Evolutionary conservation across 73 alveolate genomes (phyloP), one percentile per base, ranked within the genome.

Genomic region (Paramecium sonneborni): DNA sequence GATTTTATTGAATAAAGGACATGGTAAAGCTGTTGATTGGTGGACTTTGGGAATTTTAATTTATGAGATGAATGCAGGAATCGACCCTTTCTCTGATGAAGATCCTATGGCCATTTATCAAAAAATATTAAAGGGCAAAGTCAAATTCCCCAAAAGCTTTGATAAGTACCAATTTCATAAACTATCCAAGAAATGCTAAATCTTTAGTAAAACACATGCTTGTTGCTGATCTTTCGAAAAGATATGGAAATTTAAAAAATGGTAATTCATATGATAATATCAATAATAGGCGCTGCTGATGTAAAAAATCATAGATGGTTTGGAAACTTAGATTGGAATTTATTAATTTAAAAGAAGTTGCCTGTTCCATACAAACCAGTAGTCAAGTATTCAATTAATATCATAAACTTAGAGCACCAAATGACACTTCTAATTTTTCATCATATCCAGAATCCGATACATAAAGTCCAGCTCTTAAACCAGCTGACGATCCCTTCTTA

Each of bases 11-110:
- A 96, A 96, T 92, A 84, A 97, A 96, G 99, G 99, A 72, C 99
- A 97, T 92, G 99, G 99, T 38, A 97, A 97, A 93, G 98, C 99
- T n/a, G 99, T 97, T 32, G 99, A 97, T 86, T 96, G 99, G 99
- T 96, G 99, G 98, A 95, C 98, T 24, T 85, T 96, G 46, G 98
- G 98, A 55, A 93, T 96, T 57, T 92, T 96, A 57, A 93, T 95
- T 57, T 96, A 95, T 93, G 98, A 95, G 85, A 95, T 96, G 98
- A 92, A 95, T 58, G 97, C 97, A 44, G 99, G 99, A 15, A 95
- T 96, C 62, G 98, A 96, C 62, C 96, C 97, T 24, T 93, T 96
- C 95, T 72, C 97, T 56, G 98, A 95, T 85, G 99, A 96, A 41
- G 99, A 96, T 85, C 96, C 98, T 18, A 95, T 95, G 98, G 92